phyloP scores from a whole-genome alignment of 2,329 filamentous ascomycete genomes.

The Epichloe gansuensis region DNA sequence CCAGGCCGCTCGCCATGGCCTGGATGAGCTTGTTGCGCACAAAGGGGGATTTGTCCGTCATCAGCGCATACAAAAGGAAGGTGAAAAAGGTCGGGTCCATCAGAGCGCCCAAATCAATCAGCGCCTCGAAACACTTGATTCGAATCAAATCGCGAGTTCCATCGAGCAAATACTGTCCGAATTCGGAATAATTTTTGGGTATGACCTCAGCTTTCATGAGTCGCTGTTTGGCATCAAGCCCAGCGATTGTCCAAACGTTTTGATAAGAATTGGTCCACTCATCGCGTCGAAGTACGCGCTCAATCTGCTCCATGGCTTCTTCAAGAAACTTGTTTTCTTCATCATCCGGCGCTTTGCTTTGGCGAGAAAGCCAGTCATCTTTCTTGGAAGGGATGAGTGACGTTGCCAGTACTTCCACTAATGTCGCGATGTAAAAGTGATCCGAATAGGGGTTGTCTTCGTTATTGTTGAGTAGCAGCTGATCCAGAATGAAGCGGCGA shows the following conservation, averaged over 20 bases:
- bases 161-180: constrained; percentile 52
- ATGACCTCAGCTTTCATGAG: constrained; percentile 54
- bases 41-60: constrained; percentile 50
- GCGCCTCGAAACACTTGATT: constrained; percentile 51
- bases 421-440: constrained; percentile 70
- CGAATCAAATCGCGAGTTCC: constrained; percentile 49
- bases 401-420: constrained; percentile 52
- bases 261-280: constrained; percentile 57
- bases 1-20: constrained; percentile 45
- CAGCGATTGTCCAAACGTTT: constrained; percentile 52
- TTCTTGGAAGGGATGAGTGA: constrained; percentile 40
- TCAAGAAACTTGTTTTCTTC: constrained; percentile 37
- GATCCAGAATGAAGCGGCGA: constrained; percentile 74
- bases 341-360: constrained; percentile 31
- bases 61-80: constrained; percentile 44
- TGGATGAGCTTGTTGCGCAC: constrained; percentile 48
- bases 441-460: constrained; percentile 81
- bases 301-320: constrained; percentile 47
- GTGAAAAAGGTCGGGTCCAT: constrained; percentile 40
- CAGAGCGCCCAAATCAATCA: constrained; percentile 51
- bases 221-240: constrained; percentile 45
- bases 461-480: constrained; percentile 90
- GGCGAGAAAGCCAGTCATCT: constrained; percentile 31
- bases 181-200: constrained; percentile 37
- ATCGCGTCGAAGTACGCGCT: constrained; percentile 53